Evolutionary conservation across 2,329 filamentous ascomycete species (phyloP).

Genomic region (Phialocephala sp.): DNA sequence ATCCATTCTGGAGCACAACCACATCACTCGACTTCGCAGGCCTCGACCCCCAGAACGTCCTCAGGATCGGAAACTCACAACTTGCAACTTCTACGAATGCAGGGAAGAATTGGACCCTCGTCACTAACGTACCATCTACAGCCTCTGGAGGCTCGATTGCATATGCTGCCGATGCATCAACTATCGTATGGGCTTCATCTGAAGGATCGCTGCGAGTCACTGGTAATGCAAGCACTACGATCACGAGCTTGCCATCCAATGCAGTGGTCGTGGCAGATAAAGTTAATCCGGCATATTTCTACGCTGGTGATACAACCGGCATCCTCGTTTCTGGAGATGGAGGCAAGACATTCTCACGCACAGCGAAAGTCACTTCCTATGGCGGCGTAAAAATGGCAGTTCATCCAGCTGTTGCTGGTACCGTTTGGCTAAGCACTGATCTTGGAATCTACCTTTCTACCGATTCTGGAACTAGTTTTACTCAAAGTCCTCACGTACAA

Average conservation of each 20-base stretch:
- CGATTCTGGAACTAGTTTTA: slow-evolving; percentile 47
- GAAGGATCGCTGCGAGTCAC: slow-evolving; percentile 17
- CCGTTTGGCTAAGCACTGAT: slow-evolving; percentile 63
- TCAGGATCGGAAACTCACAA: slow-evolving; percentile 26
- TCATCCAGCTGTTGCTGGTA: slow-evolving; percentile 62
- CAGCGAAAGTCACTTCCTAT: slow-evolving; percentile 9
- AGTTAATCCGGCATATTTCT: slow-evolving; percentile 26
- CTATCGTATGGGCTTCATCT: slow-evolving; percentile 23
- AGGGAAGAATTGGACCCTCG: slow-evolving; percentile 23
- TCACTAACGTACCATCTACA: neutral
- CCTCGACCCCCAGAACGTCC: slow-evolving; percentile 16
- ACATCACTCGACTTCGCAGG: slow-evolving; percentile 38
- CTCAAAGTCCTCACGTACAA: slow-evolving; percentile 9
- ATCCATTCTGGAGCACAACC: slow-evolving; percentile 27
- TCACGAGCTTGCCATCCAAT: slow-evolving; percentile 48
- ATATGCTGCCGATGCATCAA: slow-evolving; percentile 23
- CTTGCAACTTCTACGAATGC: slow-evolving; percentile 27
- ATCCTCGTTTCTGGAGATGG: slow-evolving; percentile 58
- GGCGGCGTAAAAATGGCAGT: slow-evolving; percentile 54
- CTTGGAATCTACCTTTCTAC: slow-evolving; percentile 59
- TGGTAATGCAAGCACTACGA: slow-evolving; percentile 42
- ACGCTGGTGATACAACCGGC: slow-evolving; percentile 22
- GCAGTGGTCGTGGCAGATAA: slow-evolving; percentile 51
- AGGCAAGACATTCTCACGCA: slow-evolving; percentile 51
- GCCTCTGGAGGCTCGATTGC: slow-evolving; percentile 26